Base-by-base conservation (phyloP, 2,329 filamentous ascomycete genomes). In the Balansia obtecta region DNA sequence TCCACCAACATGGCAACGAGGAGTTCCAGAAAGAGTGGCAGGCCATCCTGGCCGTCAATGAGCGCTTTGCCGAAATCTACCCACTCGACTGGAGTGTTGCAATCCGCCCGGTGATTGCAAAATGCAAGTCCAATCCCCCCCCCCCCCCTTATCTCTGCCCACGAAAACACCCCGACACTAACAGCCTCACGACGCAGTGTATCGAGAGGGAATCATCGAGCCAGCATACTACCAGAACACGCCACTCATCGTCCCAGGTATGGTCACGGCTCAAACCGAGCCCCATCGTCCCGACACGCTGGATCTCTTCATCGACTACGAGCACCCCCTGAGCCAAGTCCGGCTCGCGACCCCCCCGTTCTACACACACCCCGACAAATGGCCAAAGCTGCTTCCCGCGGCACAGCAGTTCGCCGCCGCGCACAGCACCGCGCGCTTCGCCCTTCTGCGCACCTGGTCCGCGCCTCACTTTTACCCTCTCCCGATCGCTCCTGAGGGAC, bases 381-480 rank as follows among this genome's bases (percentile, higher is more conserved):
- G 60, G 60, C 55, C 55, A 2, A 32, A 53, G 9, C 34, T 63
- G 0, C 30, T 60, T 1, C 60, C 58, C 1, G 16, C 15, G 1
- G 61, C 55, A 1, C 44, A 51, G 8, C 12, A n/a, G 0, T 63
- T 58, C 41, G 52, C 53, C 20, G 1, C 15, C 1, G 32, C n/a
- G 1, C 50, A 60, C 10, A 12, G 27, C 0, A 43, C 39, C 3
- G 61, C 60, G 0, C 60, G 58, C 2, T 63, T 63, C 30, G 55
- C 61, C 1, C 53, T 63, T 0, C 52, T 63, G 0, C 55, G 60
- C 1, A 45, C 62, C 33, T 63, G 60, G 60, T 60, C 61, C 0
- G 56, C 60, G 5, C 54, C 60, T 2, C 61, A 63, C 47, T 63
- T 56, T 45, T 63, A 63, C 45, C 61, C 60, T 2, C 52, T 60